These are phyloP conservation scores for Ophiocordyceps camponoti-floridani DNA, from an alignment of 2,329 filamentous ascomycete genomes.

Conservation along the genomic window DNA sequence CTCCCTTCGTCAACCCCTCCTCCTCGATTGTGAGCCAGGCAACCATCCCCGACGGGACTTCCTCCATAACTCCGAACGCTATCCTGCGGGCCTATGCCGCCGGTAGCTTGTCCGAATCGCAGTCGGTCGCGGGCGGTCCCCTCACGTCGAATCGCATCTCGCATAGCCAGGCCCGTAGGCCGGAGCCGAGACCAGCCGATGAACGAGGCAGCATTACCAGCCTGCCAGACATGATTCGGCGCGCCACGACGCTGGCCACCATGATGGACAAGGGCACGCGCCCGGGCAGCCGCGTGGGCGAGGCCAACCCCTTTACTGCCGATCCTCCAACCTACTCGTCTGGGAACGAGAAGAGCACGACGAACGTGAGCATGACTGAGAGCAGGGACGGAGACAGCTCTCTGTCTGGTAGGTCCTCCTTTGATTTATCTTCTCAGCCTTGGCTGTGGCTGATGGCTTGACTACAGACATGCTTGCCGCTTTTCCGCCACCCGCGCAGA, in stretches of 20 bases:
- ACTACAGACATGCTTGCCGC: conserved; percentile 40
- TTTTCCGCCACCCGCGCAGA: conserved; percentile 43
- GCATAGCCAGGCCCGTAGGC: background rate
- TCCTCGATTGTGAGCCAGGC: conserved; percentile 4
- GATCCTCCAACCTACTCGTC: background rate
- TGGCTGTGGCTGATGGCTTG: background rate
- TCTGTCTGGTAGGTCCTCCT: background rate
- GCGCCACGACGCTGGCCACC: conserved; percentile 71
- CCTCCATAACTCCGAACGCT: conserved; percentile 20
- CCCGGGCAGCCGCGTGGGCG: conserved; percentile 39
- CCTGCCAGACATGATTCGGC: conserved; percentile 73
- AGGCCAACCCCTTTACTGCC: conserved; percentile 17
- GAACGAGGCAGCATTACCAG: conserved; percentile 44
- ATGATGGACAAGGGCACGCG: conserved; percentile 71
- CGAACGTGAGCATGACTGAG: conserved; percentile 7
- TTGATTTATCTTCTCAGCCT: background rate
- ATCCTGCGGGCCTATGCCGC: conserved; percentile 33
- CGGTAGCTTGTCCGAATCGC: conserved; percentile 22
- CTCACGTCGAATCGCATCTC: background rate
- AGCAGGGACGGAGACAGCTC: conserved; percentile 14
- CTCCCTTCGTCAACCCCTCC: conserved; percentile 20
- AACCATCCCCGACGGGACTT: conserved; percentile 3
- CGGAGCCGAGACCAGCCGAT: background rate
- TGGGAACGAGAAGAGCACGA: background rate
- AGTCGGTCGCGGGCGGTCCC: conserved; percentile 26